Evolutionary conservation across 2,329 filamentous ascomycete species (phyloP), one percentile per base, ranked within the genome.

Genomic region (Clarireedia monteithiana): DNA sequence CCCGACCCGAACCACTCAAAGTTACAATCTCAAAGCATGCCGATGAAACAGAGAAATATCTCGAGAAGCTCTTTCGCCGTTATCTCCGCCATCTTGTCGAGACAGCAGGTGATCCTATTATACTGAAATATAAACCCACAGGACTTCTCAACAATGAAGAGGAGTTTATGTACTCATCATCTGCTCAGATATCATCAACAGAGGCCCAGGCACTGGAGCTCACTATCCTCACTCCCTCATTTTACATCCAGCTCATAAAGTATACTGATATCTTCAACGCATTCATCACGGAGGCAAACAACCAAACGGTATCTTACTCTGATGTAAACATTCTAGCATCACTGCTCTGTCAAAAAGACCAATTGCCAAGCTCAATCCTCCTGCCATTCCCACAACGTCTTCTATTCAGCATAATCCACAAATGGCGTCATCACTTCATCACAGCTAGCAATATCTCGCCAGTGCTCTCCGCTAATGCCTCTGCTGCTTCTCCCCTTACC

Each of bases 181-280:
- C 61, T 2, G 67, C 68, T 14, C 53, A 58, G 10, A 51, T 63
- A 2, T 53, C 62, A 0, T 53, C 48, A 12, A 50, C 58, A 2
- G 40, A 58, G 2, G 51, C 53, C 2, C 58, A 75, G 23, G 42
- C 58, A 68, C 50, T 86, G 5, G 78, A 80, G 45, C 71, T 88
- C 48, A 77, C 77, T 53, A 72, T 88, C 4, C 68, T 86, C 20
- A 85, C 82, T 0, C 85, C 86, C 0, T 74, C 72, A 0, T 89
- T 89, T 65, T 89, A 89, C 71, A 76, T 79, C 12, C 77, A 84
- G 27, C 83, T 88, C 48, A 74, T 83, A 0, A 76, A 80, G 60
- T 87, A 88, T 64, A 73, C 79, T 15, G 44, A 57, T 12, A 23
- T 39, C 9, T 3, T 53, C 9, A 12, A 40, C 30, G 55, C 20